Base-by-base conservation (phyloP, 345 rosid genomes). In the Clausena lansium region DNA sequence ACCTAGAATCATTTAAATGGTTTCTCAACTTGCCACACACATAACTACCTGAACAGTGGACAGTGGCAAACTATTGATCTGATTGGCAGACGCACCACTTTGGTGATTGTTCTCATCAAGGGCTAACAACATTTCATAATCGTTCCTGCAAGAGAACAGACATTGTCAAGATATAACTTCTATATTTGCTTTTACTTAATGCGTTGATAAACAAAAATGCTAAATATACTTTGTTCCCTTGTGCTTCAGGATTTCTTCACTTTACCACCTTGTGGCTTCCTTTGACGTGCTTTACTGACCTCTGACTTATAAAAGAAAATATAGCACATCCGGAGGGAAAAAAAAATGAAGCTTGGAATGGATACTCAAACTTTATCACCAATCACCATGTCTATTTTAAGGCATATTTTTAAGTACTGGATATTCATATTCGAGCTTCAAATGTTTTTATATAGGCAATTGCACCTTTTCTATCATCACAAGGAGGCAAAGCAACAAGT, bases 61-160 rank as follows among this genome's bases (percentile, higher is more conserved):
- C 88, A 87, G 80, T 3, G 99, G 99, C 79, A 96, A 88, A 82
- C 86, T 86, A 82, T 89, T 92, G 66, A 96, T 94, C 83, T 86
- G 91, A 73, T 75, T 82, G 71, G 79, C 71, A 63, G 97, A 87
- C 58, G 97, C 92, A 79, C 98, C 94, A 74, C 71, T 86, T 30
- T 73, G 90, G 79, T 65, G 71, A 67, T 83, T 88, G 81, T 89
- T 87, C 74, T 96, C 98, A 83, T 96, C 99, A 62, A 96, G 93
- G 61, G 97, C 91, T 88, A 92, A 86, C 69, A 96, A 82, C 91
- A 96, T 86, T 80, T 96, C 99, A 81, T 96, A 94, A 83, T 96
- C 98, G 80, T 88, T 87, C 82, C 98, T 96, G 93, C 86, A 79
- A 73, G 25, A 80, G 59, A 74, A 75, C 30, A 76, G 36, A n/a